A percentile compares a stretch with the other conserved stretches of the same genome.
Conservation (phyloP, 257 asterid species). For the Capsicum pubescens region DNA sequence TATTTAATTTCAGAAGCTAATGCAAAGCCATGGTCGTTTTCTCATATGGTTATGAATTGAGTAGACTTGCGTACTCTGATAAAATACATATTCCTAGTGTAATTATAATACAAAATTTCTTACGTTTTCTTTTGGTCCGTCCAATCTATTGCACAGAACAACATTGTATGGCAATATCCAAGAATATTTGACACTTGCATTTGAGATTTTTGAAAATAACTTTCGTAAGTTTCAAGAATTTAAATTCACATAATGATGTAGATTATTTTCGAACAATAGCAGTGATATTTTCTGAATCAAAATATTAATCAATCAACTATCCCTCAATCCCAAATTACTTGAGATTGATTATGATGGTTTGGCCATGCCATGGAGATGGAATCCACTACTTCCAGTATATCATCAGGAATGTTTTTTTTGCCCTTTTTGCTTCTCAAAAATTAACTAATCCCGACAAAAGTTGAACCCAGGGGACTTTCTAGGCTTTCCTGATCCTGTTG, state of each 20-base stretch:
- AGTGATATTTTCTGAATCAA: background rate
- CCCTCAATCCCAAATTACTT: background rate
- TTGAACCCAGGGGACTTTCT: no score
- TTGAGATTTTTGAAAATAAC: background rate
- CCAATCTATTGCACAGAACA: background rate
- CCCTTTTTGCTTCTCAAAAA: no score
- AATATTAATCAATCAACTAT: background rate
- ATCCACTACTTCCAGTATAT: background rate
- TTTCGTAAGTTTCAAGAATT: background rate
- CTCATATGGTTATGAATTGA: slow-evolving; percentile 23
- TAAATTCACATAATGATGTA: background rate
- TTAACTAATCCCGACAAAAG: no score
- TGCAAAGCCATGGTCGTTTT: background rate
- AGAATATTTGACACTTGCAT: slow-evolving; percentile 12
- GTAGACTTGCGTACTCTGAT: background rate
- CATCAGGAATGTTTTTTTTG: background rate
- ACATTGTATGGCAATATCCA: background rate
- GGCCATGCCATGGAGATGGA: slow-evolving; percentile 16
- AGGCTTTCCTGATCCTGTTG: no score
- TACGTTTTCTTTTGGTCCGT: background rate
- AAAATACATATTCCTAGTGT: background rate
- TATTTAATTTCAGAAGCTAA: background rate
- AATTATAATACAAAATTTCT: background rate
- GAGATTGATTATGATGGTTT: background rate
- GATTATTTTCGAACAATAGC: background rate